Conservation (phyloP, 2,329 filamentous ascomycete genomes). For the Fusarium nisikadoi region DNA sequence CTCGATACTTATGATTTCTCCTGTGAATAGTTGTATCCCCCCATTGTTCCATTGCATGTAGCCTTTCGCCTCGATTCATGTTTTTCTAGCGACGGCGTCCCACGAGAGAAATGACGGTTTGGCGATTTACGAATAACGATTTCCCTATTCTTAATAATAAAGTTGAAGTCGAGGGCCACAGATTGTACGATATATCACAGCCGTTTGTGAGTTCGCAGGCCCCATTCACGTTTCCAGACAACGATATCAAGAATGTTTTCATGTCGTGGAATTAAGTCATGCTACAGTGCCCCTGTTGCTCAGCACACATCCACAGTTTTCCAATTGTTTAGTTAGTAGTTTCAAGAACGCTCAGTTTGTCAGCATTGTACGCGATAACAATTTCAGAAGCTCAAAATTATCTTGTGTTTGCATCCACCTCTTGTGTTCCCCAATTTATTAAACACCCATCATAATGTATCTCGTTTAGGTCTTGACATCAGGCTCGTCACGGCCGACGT, state of each 20-base stretch:
- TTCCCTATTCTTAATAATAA: conserved; percentile 32
- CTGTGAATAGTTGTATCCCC: not conserved
- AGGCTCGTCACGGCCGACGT: conserved; percentile 89
- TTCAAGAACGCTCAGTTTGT: conserved; percentile 45
- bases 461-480: conserved; percentile 87
- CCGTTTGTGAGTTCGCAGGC: conserved; percentile 17
- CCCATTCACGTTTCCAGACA: conserved; percentile 8
- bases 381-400: conserved; percentile 41
- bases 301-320: conserved; percentile 11
- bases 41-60: conserved; percentile 15
- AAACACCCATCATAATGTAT: not conserved
- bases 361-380: conserved; percentile 40
- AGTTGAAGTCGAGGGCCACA: conserved; percentile 25
- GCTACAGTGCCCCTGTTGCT: conserved; percentile 6
- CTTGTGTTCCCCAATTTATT: conserved; percentile 12
- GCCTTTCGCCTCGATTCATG: conserved; percentile 29
- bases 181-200: conserved; percentile 42
- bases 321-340: conserved; percentile 29
- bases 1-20: not conserved
- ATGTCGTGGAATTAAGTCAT: conserved; percentile 27
- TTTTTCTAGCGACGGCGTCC: conserved; percentile 33
- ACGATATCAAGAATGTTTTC: conserved; percentile 28
- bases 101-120: conserved; percentile 29
- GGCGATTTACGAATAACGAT: conserved; percentile 43
- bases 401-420: conserved; percentile 33